Evolutionary conservation across 495 filamentous ascomycete species (phyloP).

Genomic region (Aspergillus hancockii): DNA sequence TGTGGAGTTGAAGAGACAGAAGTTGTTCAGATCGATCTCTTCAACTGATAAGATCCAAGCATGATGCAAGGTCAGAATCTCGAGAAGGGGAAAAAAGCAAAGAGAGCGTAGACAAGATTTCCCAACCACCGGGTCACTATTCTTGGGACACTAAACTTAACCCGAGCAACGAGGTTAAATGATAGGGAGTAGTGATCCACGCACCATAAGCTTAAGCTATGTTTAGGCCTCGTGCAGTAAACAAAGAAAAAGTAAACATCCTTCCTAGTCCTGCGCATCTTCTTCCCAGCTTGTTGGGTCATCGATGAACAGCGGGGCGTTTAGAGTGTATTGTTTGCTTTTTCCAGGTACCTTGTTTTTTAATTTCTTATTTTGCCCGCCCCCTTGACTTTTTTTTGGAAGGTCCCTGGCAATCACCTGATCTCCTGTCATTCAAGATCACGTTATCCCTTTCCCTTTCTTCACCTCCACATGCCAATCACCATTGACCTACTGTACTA

Average conservation of each 20-base stretch:
- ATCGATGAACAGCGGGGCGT: slow-evolving; percentile 1
- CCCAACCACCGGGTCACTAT: slow-evolving; percentile 2
- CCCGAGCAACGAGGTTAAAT: slow-evolving; percentile 13
- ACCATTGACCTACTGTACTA: no score
- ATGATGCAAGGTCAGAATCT: slow-evolving; percentile 19
- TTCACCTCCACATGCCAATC: no score
- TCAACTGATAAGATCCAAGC: slow-evolving; percentile 15
- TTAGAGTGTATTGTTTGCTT: slow-evolving; percentile 15
- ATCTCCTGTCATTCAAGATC: background rate
- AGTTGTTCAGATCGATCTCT: background rate
- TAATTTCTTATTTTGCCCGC: background rate
- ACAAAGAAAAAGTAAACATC: slow-evolving; percentile 31
- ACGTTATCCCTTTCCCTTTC: background rate
- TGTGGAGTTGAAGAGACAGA: background rate
- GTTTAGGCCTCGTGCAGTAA: slow-evolving; percentile 24
- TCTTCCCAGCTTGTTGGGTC: slow-evolving; percentile 9
- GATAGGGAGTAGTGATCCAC: slow-evolving; percentile 14
- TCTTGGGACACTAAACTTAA: slow-evolving; percentile 18
- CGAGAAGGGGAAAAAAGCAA: slow-evolving; percentile 26
- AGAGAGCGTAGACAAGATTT: slow-evolving; percentile 4
- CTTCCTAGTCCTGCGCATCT: slow-evolving; percentile 9
- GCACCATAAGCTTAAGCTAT: slow-evolving; percentile 33
- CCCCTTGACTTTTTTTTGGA: background rate
- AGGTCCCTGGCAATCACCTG: background rate
- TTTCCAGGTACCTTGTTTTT: slow-evolving; percentile 8